Evolutionary conservation across 2,329 filamentous ascomycete genomes (phyloP).

Genomic region (Fusarium continuum): DNA sequence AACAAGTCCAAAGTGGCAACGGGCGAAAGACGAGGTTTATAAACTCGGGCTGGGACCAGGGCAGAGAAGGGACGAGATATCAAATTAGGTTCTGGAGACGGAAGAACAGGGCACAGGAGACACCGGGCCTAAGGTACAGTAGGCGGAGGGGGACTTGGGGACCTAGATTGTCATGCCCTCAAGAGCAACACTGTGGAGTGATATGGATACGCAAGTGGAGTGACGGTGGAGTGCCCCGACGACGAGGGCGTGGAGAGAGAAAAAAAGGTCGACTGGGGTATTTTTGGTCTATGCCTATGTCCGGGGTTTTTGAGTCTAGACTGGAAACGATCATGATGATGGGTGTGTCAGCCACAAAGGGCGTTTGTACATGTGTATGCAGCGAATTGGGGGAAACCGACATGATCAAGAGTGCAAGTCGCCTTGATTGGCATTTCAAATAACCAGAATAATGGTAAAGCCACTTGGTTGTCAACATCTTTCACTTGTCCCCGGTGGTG

Average conservation of each 20-base stretch:
- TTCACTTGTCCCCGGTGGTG: constrained; percentile 1
- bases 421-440: neutral
- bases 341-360: constrained; percentile 14
- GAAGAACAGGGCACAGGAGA: constrained; percentile 12
- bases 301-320: constrained; percentile 27
- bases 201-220: constrained; percentile 34
- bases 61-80: constrained; percentile 25
- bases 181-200: constrained; percentile 15
- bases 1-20: neutral
- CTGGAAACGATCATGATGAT: constrained; percentile 6
- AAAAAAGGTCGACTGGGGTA: constrained; percentile 13
- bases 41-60: constrained; percentile 29
- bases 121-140: neutral
- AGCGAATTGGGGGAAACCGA: constrained; percentile 4
- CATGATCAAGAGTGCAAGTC: constrained; percentile 1
- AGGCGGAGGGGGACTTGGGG: constrained; percentile 19
- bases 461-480: neutral
- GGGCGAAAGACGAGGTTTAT: constrained; percentile 39
- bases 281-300: constrained; percentile 19
- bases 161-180: constrained; percentile 1
- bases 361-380: constrained; percentile 17
- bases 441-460: neutral
- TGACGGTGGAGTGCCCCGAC: constrained; percentile 36
- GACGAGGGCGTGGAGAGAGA: constrained; percentile 31
- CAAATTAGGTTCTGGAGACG: constrained; percentile 25